Conservation (phyloP, 345 rosid species). For the Linum usitatissimum region DNA sequence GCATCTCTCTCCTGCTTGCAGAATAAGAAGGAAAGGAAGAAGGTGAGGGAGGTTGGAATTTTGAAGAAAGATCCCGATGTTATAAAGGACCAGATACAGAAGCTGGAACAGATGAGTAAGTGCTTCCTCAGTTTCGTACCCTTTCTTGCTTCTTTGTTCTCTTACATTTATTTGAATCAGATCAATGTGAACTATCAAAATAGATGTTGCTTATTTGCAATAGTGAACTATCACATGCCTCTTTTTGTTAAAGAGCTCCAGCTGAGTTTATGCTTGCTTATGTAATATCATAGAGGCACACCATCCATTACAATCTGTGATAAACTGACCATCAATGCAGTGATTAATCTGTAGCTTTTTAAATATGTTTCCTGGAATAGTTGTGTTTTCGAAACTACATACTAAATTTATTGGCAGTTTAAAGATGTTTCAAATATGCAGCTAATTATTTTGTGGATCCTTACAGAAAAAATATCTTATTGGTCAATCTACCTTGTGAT, state of each 20-base stretch:
- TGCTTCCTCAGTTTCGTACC: conserved; percentile 3
- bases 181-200: not conserved
- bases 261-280: not conserved
- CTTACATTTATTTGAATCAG: not conserved
- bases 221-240: not conserved
- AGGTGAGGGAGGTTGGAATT: conserved; percentile 97
- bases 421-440: too few species aligned
- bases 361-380: not conserved
- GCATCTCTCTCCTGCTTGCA: conserved; percentile 20
- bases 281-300: not conserved
- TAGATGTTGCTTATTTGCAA: not conserved
- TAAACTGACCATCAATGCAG: not conserved
- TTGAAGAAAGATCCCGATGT: conserved; percentile 94
- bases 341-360: not conserved
- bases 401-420: not conserved
- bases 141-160: not conserved
- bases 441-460: too few species aligned
- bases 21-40: conserved; percentile 97
- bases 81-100: conserved; percentile 80
- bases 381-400: not conserved
- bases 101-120: conserved; percentile 90
- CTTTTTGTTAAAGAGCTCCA: not conserved
- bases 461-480: too few species aligned
- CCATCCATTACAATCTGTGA: not conserved
- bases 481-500: too few species aligned